phyloP scores from a whole-genome alignment of 2,329 filamentous ascomycete genomes.

The Colletotrichum orbiculare region DNA sequence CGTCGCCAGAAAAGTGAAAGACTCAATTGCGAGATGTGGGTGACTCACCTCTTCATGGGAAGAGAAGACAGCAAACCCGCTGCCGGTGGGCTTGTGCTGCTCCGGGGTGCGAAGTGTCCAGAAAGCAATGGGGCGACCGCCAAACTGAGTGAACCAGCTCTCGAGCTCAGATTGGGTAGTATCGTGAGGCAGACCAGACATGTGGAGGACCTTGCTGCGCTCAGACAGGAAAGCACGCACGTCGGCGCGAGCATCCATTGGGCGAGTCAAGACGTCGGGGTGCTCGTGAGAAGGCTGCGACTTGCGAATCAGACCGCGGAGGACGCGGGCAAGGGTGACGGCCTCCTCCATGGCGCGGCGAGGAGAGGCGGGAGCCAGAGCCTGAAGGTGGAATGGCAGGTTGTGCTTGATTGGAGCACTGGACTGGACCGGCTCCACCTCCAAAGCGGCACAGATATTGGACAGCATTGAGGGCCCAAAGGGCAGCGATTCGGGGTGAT shows the following conservation, averaged over 20 bases:
- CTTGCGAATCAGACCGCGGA: slow-evolving; percentile 93
- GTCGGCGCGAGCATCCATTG: slow-evolving; percentile 96
- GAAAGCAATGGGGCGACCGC: slow-evolving; percentile 96
- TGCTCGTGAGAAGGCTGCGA: slow-evolving; percentile 94
- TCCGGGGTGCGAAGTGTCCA: slow-evolving; percentile 98
- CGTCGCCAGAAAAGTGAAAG: background rate
- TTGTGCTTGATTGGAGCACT: slow-evolving; percentile 99
- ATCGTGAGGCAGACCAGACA: slow-evolving; percentile 96
- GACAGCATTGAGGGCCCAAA: slow-evolving; percentile 95
- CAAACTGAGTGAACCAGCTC: slow-evolving; percentile 99
- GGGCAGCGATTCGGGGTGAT: slow-evolving; percentile 96
- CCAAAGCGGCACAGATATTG: slow-evolving; percentile 97
- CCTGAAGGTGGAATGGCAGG: slow-evolving; percentile 96
- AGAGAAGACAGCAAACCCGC: slow-evolving; percentile 97
- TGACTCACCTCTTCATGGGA: slow-evolving; percentile 94
- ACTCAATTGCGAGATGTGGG: background rate
- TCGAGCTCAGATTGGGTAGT: slow-evolving; percentile 98
- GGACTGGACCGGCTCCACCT: slow-evolving; percentile 97
- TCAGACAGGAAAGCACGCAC: slow-evolving; percentile 96
- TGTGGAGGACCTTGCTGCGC: slow-evolving; percentile 96
- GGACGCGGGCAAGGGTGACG: slow-evolving; percentile 90
- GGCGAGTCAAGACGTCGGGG: slow-evolving; percentile 91
- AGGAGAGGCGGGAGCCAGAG: slow-evolving; percentile 92
- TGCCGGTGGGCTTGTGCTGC: slow-evolving; percentile 99
- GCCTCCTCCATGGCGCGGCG: slow-evolving; percentile 98